Base-by-base conservation (phyloP, 306 rosid genomes). In the Casuarina glauca region DNA sequence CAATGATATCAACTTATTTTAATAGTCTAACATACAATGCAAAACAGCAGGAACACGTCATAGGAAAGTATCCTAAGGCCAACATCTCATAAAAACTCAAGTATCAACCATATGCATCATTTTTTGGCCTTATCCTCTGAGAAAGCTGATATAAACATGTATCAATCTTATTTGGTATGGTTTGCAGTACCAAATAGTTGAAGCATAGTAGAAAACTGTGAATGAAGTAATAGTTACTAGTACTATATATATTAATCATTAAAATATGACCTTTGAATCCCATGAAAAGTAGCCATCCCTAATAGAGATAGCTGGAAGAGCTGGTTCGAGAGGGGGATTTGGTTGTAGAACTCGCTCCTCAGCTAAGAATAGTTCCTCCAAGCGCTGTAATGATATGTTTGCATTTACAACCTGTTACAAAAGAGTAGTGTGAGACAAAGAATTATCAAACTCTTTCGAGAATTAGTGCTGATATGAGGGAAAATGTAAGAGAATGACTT, bases 231-330 rank as follows among this genome's bases (percentile, higher is more conserved):
- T 11, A 43, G 43, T 63, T 26, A 26, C 32, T 26, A 26, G 32
- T 26, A 26, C 32, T 26, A 26, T 57, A 9, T 20, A 54, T 49
- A 35, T 26, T 39, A 36, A 36, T 36, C 32, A 66, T 64, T 49
- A 77, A 77, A 70, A 74, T 4, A 10, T 75, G 78, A 93, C 97
- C 97, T 89, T 85, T 46, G 87, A 52, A 80, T 93, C 91, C 98
- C 98, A 93, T 15, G 97, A 93, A 82, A 93, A 91, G 80, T 74
- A 74, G 10, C 98, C 98, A 76, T 93, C 74, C 76, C 78, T 83
- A 35, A 93, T 90, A 74, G 91, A 88, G 46, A 93, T 88, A 74
- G 93, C 97, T 38, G 97, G 93, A 78, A 88, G 85, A 68, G 82
- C 93, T 4, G 87, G 88, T 76, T 87, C 82, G 80, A 90, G 75